Conservation (phyloP, 805 yeast species). For the Blastobotrys peoriensis region DNA sequence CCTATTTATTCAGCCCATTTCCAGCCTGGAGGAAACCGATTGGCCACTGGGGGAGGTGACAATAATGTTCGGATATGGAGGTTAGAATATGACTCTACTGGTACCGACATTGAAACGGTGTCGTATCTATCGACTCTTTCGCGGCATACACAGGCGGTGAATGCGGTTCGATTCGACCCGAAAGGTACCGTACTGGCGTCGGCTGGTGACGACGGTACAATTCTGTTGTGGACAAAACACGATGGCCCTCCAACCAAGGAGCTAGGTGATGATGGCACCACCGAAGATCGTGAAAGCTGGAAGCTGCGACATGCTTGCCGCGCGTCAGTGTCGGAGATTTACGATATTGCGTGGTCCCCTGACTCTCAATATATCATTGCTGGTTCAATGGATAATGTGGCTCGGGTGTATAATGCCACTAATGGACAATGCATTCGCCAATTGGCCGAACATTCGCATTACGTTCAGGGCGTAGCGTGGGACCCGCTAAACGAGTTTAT, state of each 20-base stretch:
- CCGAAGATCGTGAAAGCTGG: constrained; percentile 65
- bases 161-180: constrained; percentile 76
- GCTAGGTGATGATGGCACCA: constrained; percentile 39
- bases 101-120: constrained; percentile 36
- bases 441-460: constrained; percentile 72
- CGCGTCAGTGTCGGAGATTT: constrained; percentile 59
- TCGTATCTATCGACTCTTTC: constrained; percentile 74
- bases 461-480: constrained; percentile 96
- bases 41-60: constrained; percentile 94
- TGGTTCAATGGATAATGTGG: constrained; percentile 86
- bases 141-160: constrained; percentile 93
- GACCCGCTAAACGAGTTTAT: constrained; percentile 76
- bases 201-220: constrained; percentile 93
- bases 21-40: constrained; percentile 31
- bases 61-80: constrained; percentile 63
- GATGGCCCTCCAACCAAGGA: constrained; percentile 35
- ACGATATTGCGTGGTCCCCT: constrained; percentile 93
- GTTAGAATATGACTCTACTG: constrained; percentile 25
- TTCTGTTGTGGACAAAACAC: constrained; percentile 65
- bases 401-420: constrained; percentile 57
- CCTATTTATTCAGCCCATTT: constrained; percentile 26
- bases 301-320: constrained; percentile 42
- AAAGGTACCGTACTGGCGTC: constrained; percentile 66
- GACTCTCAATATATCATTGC: constrained; percentile 68
- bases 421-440: constrained; percentile 54